Percentiles rank a stretch among this genome's conserved stretches.
Evolutionary conservation across 495 filamentous ascomycete species (phyloP).

Genomic region (Trichoderma virens): DNA sequence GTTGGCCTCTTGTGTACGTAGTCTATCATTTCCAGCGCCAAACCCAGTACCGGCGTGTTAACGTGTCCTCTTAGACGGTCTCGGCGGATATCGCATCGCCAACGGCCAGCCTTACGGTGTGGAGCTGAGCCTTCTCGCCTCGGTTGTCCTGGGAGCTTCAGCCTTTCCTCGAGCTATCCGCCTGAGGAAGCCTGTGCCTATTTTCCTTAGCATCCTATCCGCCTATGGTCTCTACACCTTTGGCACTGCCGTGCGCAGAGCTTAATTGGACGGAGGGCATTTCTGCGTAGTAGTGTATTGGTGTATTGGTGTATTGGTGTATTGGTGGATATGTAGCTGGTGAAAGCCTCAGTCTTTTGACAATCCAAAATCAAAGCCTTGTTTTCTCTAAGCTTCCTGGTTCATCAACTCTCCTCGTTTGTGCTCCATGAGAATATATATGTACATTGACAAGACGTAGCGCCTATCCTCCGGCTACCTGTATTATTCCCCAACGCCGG

Average conservation of each 20-base stretch:
- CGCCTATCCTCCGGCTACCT: not conserved
- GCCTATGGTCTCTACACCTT: conserved; percentile 52
- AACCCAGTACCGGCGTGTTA: not conserved
- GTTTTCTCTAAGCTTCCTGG: not conserved
- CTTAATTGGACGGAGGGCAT: not conserved
- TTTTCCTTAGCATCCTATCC: conserved; percentile 59
- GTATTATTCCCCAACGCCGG: not conserved
- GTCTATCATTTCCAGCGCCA: not conserved
- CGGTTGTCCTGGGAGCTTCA: conserved; percentile 68
- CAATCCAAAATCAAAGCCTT: not conserved
- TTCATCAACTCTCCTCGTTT: not conserved
- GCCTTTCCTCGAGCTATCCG: conserved; percentile 79
- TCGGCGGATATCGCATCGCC: conserved; percentile 63
- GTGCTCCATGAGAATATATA: not conserved
- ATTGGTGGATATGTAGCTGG: not conserved
- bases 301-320: too few relatives aligned
- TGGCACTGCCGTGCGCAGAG: conserved; percentile 43
- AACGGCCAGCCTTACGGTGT: conserved; percentile 61
- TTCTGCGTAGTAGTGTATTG: not conserved
- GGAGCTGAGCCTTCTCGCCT: conserved; percentile 72
- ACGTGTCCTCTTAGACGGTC: conserved; percentile 37
- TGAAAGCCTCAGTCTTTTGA: not conserved
- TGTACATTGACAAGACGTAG: not conserved
- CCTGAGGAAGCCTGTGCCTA: conserved; percentile 68
- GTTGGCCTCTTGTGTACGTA: conserved; percentile 58